Percentiles rank a stretch among this genome's conserved stretches.
These are phyloP conservation scores for Falciphora oryzae DNA, from an alignment of 2,329 filamentous ascomycete genomes.

Conservation along the genomic window DNA sequence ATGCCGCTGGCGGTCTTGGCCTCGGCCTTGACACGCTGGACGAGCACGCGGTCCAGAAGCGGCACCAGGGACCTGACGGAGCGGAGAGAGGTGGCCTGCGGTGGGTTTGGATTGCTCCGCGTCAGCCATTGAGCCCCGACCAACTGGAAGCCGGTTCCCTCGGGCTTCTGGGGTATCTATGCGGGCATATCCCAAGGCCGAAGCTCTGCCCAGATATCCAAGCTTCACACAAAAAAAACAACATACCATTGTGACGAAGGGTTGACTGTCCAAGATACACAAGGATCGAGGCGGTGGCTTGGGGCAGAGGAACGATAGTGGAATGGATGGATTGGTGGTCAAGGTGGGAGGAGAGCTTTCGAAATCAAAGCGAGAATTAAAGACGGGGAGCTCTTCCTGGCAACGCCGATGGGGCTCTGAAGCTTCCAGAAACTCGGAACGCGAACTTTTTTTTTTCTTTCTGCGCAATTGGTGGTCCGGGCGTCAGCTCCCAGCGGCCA, in stretches of 20 bases:
- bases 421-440: constrained; percentile 10
- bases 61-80: constrained; percentile 93
- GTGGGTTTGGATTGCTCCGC: neutral
- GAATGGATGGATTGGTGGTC: neutral
- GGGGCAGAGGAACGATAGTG: neutral
- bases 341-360: neutral
- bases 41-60: constrained; percentile 94
- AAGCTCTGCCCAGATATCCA: neutral
- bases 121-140: neutral
- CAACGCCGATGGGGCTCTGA: neutral
- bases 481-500: neutral
- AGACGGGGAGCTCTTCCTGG: constrained; percentile 2
- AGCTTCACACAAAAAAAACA: neutral
- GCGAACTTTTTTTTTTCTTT: constrained; percentile 10
- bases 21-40: constrained; percentile 97
- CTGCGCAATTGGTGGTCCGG: neutral
- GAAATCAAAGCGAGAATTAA: neutral
- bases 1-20: constrained; percentile 94
- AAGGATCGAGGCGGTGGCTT: neutral
- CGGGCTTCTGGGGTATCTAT: neutral
- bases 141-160: neutral
- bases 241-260: neutral
- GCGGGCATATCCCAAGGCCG: neutral
- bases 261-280: neutral
- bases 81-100: constrained; percentile 69